Evolutionary conservation across 331 rosid species (phyloP).

Genomic region (Malus hybrid): DNA sequence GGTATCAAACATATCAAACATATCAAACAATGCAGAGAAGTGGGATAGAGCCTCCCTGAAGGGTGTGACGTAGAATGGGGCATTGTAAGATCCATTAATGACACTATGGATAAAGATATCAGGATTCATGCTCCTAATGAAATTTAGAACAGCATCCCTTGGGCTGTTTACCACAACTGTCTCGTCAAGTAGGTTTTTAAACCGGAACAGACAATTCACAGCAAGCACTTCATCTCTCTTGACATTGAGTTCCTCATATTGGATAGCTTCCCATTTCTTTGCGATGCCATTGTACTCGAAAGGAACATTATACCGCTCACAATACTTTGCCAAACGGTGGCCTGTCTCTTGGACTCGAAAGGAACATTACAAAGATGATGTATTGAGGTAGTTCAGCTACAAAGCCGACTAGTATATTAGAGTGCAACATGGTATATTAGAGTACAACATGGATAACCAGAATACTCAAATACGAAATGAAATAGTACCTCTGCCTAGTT

Average conservation of each 20-base stretch:
- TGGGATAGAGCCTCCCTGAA: conserved; percentile 69
- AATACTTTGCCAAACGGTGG: conserved; percentile 35
- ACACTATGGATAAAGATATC: conserved; percentile 36
- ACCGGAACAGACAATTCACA: conserved; percentile 44
- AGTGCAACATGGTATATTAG: not conserved
- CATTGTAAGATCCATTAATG: conserved; percentile 38
- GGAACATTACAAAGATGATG: no score
- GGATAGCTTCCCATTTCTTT: conserved; percentile 52
- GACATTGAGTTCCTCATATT: conserved; percentile 45
- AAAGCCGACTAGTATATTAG: no score
- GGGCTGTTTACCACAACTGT: conserved; percentile 48
- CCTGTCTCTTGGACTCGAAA: conserved; percentile 35
- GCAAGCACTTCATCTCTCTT: conserved; percentile 40
- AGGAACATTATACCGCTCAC: conserved; percentile 51
- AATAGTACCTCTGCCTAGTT: not conserved
- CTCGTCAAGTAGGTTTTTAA: conserved; percentile 53
- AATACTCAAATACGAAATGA: not conserved
- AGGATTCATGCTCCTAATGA: conserved; percentile 58
- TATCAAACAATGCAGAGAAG: conserved; percentile 46
- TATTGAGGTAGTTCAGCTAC: no score
- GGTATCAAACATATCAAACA: conserved; percentile 20
- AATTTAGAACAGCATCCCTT: conserved; percentile 39
- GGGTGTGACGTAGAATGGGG: conserved; percentile 58
- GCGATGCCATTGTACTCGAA: conserved; percentile 58
- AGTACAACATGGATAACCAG: not conserved